Evolutionary conservation across 2,329 filamentous ascomycete genomes (phyloP).

Genomic region (Calonectria crousiana): DNA sequence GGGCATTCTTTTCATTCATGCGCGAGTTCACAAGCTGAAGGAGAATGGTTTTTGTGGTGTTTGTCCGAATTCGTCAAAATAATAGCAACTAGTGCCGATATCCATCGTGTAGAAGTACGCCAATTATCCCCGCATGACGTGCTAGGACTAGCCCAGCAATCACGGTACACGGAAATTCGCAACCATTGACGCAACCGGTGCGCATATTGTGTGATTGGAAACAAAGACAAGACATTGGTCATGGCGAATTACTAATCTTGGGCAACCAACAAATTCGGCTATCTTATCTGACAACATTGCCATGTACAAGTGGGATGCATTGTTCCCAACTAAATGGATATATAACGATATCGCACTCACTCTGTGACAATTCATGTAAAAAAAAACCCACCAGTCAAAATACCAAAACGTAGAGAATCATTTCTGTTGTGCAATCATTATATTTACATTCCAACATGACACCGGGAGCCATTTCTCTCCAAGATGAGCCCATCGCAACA

Average conservation of each 20-base stretch:
- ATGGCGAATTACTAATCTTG: neutral
- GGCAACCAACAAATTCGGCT: neutral
- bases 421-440: no score
- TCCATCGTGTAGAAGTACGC: neutral
- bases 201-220: slow-evolving; percentile 8
- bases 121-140: slow-evolving; percentile 14
- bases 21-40: neutral
- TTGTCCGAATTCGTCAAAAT: neutral
- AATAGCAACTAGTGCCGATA: neutral
- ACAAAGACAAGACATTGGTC: slow-evolving; percentile 6
- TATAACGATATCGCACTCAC: neutral
- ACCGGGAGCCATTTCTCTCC: neutral
- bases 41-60: neutral
- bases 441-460: neutral
- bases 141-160: slow-evolving; percentile 5
- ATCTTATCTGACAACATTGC: neutral
- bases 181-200: slow-evolving; percentile 14
- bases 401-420: neutral
- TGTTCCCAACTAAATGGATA: neutral
- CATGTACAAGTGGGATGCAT: neutral
- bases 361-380: neutral
- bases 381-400: no score
- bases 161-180: slow-evolving; percentile 13
- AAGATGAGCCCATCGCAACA: neutral
- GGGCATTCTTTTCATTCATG: neutral